Percentiles rank a stretch among this genome's conserved stretches.
phyloP scores from a whole-genome alignment of 2,329 filamentous ascomycete genomes.

The Fusarium agapanthi region DNA sequence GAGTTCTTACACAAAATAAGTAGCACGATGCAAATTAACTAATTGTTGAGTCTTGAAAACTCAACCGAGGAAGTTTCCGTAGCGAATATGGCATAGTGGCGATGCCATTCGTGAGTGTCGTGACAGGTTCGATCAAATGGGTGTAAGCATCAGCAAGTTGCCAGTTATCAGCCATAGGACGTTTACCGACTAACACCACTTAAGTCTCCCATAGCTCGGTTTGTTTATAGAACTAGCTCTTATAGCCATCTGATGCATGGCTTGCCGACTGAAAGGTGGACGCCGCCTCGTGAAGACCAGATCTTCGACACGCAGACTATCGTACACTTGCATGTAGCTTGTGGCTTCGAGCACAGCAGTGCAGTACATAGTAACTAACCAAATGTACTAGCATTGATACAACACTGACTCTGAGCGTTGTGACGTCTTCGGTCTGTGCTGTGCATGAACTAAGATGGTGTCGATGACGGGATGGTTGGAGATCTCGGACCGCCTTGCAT shows the following conservation, averaged over 20 bases:
- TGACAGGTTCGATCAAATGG: background rate
- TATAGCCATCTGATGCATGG: background rate
- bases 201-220: background rate
- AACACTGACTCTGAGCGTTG: background rate
- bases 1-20: too few relatives aligned
- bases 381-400: accelerated
- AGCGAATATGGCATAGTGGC: too few relatives aligned
- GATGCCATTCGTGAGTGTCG: background rate
- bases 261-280: background rate
- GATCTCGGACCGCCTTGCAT: background rate
- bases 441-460: slow-evolving; percentile 1
- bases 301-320: background rate
- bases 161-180: background rate
- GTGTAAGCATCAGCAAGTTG: background rate
- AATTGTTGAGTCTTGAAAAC: accelerated
- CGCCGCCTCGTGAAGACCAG: background rate
- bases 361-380: background rate
- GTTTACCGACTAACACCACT: too few relatives aligned
- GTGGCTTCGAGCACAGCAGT: background rate
- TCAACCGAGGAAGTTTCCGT: background rate
- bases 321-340: background rate
- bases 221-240: background rate
- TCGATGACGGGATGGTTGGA: background rate
- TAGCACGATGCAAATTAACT: background rate
- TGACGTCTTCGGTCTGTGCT: background rate